Percentiles rank a stretch among this genome's conserved stretches.
phyloP scores from a whole-genome alignment of 345 rosid genomes.

The Combretum micranthum region DNA sequence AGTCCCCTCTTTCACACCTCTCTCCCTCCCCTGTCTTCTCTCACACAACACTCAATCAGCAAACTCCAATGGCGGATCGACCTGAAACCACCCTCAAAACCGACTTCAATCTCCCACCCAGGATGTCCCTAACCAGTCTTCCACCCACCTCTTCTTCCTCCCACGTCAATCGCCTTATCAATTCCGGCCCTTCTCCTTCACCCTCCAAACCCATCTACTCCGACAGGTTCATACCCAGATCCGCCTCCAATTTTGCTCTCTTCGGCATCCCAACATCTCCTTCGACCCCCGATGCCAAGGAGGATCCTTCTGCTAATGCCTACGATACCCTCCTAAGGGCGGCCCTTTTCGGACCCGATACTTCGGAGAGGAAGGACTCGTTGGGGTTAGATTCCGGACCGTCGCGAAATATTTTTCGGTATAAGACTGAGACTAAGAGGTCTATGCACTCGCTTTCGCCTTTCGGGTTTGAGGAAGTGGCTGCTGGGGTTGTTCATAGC shows the following conservation, averaged over 20 bases:
- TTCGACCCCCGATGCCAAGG: slow-evolving; percentile 46
- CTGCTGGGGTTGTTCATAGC: slow-evolving; percentile 50
- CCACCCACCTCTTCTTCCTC: slow-evolving; percentile 24
- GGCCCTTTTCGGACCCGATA: slow-evolving; percentile 76
- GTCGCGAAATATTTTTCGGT: slow-evolving; percentile 71
- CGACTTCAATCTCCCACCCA: slow-evolving; percentile 47
- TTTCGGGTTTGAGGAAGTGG: slow-evolving; percentile 49
- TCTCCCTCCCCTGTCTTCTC: background rate
- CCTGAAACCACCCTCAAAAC: slow-evolving; percentile 3
- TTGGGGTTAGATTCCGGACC: slow-evolving; percentile 16
- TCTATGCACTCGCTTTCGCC: slow-evolving; percentile 63
- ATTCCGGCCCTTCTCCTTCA: slow-evolving; percentile 49
- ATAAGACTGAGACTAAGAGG: slow-evolving; percentile 69
- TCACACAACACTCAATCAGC: too few species aligned
- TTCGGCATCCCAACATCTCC: slow-evolving; percentile 52
- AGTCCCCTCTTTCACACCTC: background rate
- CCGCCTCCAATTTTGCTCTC: slow-evolving; percentile 82
- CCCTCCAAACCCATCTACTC: slow-evolving; percentile 86
- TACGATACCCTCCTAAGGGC: slow-evolving; percentile 56
- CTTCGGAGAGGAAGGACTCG: slow-evolving; percentile 62
- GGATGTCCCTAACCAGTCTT: slow-evolving; percentile 40
- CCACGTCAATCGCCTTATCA: slow-evolving; percentile 67
- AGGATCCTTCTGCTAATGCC: slow-evolving; percentile 53
- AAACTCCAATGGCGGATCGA: too few species aligned
- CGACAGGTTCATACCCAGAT: slow-evolving; percentile 93